Evolutionary conservation across 2,329 filamentous ascomycete genomes (phyloP).

Genomic region (Fusarium beomiforme): DNA sequence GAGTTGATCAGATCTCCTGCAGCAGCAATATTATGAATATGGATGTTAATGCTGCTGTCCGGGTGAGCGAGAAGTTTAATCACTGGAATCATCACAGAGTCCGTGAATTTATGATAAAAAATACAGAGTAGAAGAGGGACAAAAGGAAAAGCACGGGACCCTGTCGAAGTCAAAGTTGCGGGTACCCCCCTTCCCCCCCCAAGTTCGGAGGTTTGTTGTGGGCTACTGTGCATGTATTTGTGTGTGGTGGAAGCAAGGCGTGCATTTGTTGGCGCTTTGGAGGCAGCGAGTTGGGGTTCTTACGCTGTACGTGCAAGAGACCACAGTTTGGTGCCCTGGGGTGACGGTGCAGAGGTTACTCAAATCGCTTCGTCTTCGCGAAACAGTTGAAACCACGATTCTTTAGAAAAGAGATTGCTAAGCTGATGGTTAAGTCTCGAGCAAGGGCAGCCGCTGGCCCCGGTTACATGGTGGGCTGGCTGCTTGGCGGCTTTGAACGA

Average conservation of each 20-base stretch:
- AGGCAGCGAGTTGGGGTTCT: not conserved
- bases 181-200: conserved; percentile 34
- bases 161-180: conserved; percentile 34
- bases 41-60: not conserved
- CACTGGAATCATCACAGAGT: conserved; percentile 30
- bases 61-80: not conserved
- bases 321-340: not conserved
- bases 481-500: conserved; percentile 43
- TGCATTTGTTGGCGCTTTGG: conserved; percentile 18
- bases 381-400: conserved; percentile 8
- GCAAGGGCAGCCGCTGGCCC: conserved; percentile 35
- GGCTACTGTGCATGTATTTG: conserved; percentile 8
- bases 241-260: conserved; percentile 18
- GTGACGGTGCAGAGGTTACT: not conserved
- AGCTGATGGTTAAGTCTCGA: conserved; percentile 22
- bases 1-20: not conserved
- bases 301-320: not conserved
- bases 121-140: conserved; percentile 9
- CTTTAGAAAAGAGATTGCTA: not conserved
- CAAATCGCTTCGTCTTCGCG: conserved; percentile 1
- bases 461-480: conserved; percentile 31
- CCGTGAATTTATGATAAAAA: conserved; percentile 28
- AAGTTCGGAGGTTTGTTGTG: conserved; percentile 35
- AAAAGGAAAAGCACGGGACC: conserved; percentile 12
- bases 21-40: not conserved